Evolutionary conservation across 805 yeast genomes (phyloP), one percentile per base, ranked within the genome.

Genomic region (Wickerhamiella hasegawae): DNA sequence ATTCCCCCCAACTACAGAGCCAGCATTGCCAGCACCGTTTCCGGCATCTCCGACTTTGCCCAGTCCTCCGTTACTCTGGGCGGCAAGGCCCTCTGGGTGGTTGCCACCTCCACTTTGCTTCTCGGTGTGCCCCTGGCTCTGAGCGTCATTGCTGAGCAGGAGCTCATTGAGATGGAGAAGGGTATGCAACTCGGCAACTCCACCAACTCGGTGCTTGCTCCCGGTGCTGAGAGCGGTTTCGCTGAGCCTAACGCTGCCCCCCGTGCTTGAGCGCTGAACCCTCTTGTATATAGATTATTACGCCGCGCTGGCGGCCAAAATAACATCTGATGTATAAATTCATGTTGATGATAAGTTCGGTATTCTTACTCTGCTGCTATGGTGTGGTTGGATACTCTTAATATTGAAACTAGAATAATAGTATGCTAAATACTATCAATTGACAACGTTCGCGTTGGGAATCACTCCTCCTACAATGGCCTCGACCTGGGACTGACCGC

Each of bases 111-210:
- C 28, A 74, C 81, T 28, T 63, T 90, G 49, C 69, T 90, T 43
- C 65, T 90, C 49, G 96, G 95, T 55, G 93, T 84, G 32, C 99
- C 99, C 44, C 68, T 82, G 48, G 76, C 94, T 6, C 66, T 90
- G 49, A 77, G 94, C 35, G 80, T 90, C 48, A 67, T 90, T 21
- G 75, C 84, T 41, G 96, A 87, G 64, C 92, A 84, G 55, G 96
- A 87, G 65, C 70, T 85, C 57, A 73, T 76, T 54, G 96, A 85
- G 63, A 70, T 82, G 76, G 96, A 85, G 66, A 83, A 80, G 65
- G 90, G 84, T 55, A 75, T 83, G 68, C 73, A 77, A 59, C 59
- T 51, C 28, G 40, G 47, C 19, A 53, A 47, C 41, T 43, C 52
- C 21, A 45, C 53, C 21, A 50, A 50, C 36, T 11, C 37, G 4